Evolutionary conservation across 805 yeast genomes (phyloP).

Genomic region (Priceomyces castillae): DNA sequence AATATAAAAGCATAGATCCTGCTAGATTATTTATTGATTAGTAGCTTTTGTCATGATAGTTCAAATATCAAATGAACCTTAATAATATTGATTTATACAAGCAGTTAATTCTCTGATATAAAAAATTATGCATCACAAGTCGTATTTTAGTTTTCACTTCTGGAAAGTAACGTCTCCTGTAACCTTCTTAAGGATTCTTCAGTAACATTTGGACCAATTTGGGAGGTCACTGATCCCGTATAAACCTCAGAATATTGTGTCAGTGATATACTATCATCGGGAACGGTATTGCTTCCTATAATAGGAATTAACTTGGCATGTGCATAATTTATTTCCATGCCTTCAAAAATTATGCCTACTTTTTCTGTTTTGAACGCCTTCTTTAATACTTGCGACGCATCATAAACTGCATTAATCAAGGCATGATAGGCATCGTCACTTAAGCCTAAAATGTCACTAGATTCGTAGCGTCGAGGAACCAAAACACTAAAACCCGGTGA

Average conservation of each 20-base stretch:
- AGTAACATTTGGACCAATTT: not conserved
- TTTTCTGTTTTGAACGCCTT: not conserved
- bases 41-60: too few relatives aligned
- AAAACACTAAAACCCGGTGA: slow-evolving; percentile 2
- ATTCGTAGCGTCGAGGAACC: not conserved
- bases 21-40: too few relatives aligned
- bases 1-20: too few relatives aligned
- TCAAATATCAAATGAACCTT: too few relatives aligned
- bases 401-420: not conserved
- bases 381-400: not conserved
- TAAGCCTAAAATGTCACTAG: slow-evolving; percentile 3
- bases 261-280: too few relatives aligned
- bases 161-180: not conserved
- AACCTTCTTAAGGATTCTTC: not conserved
- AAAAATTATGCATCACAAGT: too few relatives aligned
- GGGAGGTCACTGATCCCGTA: not conserved
- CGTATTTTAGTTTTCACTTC: too few relatives aligned
- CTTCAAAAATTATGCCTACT: slow-evolving; percentile 4
- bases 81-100: too few relatives aligned
- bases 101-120: too few relatives aligned
- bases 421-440: not conserved
- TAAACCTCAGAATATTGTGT: not conserved
- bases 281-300: not conserved
- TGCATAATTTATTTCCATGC: slow-evolving; percentile 2
- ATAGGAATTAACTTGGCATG: slow-evolving; percentile 2